Evolutionary conservation across 305 asterid species (phyloP).

Genomic region (Fraxinus velutina): DNA sequence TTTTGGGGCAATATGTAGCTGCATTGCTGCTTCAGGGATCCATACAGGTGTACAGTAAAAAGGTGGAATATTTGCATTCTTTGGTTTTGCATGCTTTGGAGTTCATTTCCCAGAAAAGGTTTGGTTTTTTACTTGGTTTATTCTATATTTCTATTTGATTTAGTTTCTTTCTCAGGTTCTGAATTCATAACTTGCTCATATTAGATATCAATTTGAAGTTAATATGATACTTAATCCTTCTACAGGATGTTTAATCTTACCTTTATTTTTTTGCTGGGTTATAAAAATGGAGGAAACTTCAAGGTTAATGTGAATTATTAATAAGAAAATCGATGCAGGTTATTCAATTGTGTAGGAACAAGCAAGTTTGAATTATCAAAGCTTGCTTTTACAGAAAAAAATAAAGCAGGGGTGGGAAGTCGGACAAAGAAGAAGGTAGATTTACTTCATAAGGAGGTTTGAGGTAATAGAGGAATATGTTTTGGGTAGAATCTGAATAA

Average conservation of each 20-base stretch:
- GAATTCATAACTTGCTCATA: background rate
- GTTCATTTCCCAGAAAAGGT: constrained; percentile 86
- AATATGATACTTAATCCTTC: background rate
- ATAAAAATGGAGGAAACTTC: background rate
- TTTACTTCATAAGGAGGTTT: background rate
- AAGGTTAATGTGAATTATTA: background rate
- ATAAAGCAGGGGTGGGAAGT: background rate
- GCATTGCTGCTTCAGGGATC: constrained; percentile 99
- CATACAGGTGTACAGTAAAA: constrained; percentile 89
- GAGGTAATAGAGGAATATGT: background rate
- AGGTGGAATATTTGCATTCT: constrained; percentile 88
- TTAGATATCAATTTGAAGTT: background rate
- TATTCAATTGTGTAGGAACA: background rate
- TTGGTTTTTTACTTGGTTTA: constrained; percentile 15
- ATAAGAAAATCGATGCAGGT: background rate
- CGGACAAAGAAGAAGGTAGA: background rate
- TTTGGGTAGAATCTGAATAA: background rate
- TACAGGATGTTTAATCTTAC: background rate
- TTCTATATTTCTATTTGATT: background rate
- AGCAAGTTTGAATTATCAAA: background rate
- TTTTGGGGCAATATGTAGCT: constrained; percentile 52
- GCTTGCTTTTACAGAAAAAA: background rate
- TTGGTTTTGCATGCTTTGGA: constrained; percentile 88
- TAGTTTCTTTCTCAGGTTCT: constrained; percentile 3
- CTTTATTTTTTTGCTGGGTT: background rate